phyloP scores from a whole-genome alignment of 768 basidiomycete genomes.

The Suillus subluteus region DNA sequence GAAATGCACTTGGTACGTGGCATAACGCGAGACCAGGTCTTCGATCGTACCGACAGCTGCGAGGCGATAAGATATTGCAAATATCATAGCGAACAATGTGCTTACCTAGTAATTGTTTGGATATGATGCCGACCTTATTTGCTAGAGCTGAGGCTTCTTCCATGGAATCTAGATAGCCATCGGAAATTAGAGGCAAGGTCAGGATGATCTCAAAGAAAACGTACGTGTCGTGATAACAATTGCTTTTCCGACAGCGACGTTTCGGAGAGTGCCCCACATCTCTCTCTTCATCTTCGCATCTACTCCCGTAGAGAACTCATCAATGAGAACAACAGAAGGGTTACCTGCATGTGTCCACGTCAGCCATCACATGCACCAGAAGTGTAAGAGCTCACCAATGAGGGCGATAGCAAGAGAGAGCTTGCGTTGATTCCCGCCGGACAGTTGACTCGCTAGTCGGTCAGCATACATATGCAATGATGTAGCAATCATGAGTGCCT shows the following conservation, averaged over 20 bases:
- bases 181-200: not conserved
- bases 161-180: slow-evolving; percentile 63
- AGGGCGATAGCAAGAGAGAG: slow-evolving; percentile 76
- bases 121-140: slow-evolving; percentile 76
- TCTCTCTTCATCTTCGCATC: slow-evolving; percentile 85
- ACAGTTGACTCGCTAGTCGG: slow-evolving; percentile 72
- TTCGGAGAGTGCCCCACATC: slow-evolving; percentile 77
- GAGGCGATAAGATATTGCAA: not conserved
- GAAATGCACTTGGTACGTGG: slow-evolving; percentile 79
- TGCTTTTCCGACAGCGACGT: slow-evolving; percentile 67
- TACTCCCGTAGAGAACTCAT: slow-evolving; percentile 83
- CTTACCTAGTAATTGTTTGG: slow-evolving; percentile 69
- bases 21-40: slow-evolving; percentile 65
- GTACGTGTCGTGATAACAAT: slow-evolving; percentile 73
- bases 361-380: not conserved
- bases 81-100: slow-evolving; percentile 3
- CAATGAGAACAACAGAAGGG: slow-evolving; percentile 76
- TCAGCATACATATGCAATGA: slow-evolving; percentile 64
- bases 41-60: slow-evolving; percentile 70
- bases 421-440: slow-evolving; percentile 82
- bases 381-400: slow-evolving; percentile 48
- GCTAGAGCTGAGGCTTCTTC: slow-evolving; percentile 82
- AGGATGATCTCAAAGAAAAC: slow-evolving; percentile 28
- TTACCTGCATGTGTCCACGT: slow-evolving; percentile 49
- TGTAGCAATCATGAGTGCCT: slow-evolving; percentile 60